A percentile compares a stretch with the other conserved stretches of the same genome.
Evolutionary conservation across 371 early-diverging fungal genomes (phyloP).

Genomic region (Lichtheimia ramosa): DNA sequence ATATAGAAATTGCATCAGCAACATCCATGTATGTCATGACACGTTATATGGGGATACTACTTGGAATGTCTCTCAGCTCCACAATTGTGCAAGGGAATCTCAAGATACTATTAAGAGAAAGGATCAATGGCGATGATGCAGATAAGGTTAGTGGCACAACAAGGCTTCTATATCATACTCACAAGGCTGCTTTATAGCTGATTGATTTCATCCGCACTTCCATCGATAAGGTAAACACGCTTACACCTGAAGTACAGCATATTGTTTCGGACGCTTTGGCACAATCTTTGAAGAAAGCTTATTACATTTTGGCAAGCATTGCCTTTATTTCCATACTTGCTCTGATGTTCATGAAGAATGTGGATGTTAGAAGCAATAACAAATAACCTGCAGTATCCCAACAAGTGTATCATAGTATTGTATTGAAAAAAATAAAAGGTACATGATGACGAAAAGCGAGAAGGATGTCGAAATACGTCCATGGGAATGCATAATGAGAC

Average conservation of each 20-base stretch:
- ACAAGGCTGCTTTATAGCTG: background rate
- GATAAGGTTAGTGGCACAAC: background rate
- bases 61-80: background rate
- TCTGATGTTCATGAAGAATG: too few relatives aligned
- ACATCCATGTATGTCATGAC: background rate
- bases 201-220: constrained; percentile 8
- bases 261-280: constrained; percentile 3
- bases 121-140: constrained; percentile 3
- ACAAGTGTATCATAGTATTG: too few relatives aligned
- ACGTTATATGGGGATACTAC: background rate
- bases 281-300: constrained; percentile 1
- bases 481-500: too few relatives aligned
- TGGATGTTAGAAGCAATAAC: too few relatives aligned
- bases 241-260: background rate
- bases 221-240: constrained; percentile 2
- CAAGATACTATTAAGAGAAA: background rate
- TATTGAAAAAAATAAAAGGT: too few relatives aligned
- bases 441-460: too few relatives aligned
- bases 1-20: background rate
- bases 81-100: constrained; percentile 4
- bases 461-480: too few relatives aligned
- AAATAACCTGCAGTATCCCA: too few relatives aligned
- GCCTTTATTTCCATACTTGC: too few relatives aligned
- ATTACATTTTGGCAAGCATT: background rate
- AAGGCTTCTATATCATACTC: too few relatives aligned